These are phyloP conservation scores for Clausena lansium DNA, from an alignment of 345 rosid species.

Conservation along the genomic window DNA sequence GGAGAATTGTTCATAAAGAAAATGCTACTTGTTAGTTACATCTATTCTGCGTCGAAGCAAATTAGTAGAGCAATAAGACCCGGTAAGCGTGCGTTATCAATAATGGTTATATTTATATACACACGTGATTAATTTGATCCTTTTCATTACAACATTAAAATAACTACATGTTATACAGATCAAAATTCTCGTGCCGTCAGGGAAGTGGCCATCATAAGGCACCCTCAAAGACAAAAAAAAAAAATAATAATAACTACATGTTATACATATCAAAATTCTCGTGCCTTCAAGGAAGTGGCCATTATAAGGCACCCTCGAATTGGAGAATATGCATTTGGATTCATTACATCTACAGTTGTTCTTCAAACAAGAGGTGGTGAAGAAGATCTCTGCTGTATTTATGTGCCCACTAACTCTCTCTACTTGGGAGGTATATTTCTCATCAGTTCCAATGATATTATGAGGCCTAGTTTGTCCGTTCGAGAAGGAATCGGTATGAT, in stretches of 20 bases:
- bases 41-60: constrained; percentile 55
- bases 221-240: too few relatives aligned
- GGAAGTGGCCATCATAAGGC: constrained; percentile 58
- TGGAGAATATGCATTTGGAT: constrained; percentile 59
- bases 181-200: constrained; percentile 51
- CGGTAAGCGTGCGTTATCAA: constrained; percentile 17
- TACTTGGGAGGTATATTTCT: constrained; percentile 53
- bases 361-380: constrained; percentile 42
- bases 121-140: not conserved
- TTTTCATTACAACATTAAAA: not conserved
- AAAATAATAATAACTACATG: not conserved
- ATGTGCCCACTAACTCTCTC: constrained; percentile 50
- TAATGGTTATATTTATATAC: too few relatives aligned
- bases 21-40: constrained; percentile 57
- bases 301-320: constrained; percentile 54
- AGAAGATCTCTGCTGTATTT: constrained; percentile 52
- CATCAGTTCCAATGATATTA: constrained; percentile 43
- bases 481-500: constrained; percentile 57
- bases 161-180: constrained; percentile 25
- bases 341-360: constrained; percentile 47
- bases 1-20: constrained; percentile 58
- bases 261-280: constrained; percentile 43
- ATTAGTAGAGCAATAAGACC: constrained; percentile 55
- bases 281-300: constrained; percentile 60
- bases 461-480: constrained; percentile 55